Evolutionary conservation across 345 rosid species (phyloP), one percentile per base, ranked within the genome.

Genomic region (Punica granatum): DNA sequence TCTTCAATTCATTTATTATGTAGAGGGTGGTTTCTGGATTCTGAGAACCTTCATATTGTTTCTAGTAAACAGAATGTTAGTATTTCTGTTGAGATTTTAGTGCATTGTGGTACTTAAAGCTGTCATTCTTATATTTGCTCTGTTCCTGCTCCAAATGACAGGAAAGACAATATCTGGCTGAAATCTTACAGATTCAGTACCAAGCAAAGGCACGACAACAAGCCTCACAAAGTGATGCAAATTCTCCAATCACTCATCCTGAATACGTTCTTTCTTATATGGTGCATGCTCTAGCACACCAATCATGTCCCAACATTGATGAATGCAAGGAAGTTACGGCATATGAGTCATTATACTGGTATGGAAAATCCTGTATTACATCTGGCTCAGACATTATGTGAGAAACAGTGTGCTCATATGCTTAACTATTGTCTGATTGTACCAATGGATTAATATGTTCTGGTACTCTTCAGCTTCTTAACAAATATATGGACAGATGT

Each of bases 251-350:
- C 58, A 74, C 74, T 37, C 82, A 83, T 80, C 92, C 97, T 35
- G 93, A 94, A 64, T 72, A 79, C 75, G 79, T 91, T 67, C 82
- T 91, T 14, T 81, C 96, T 6, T 84, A 86, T 70, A 69, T 85
- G 78, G 90, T 94, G 71, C 97, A 94, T 73, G 73, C 81, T 62
- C 87, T 94, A 72, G 97, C 99, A 23, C 96, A 91, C 82, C 86
- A 76, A 73, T 94, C 82, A 66, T 91, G 92, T 78, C 97, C 99
- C 51, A 74, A 82, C 63, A 67, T 79, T 42, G 92, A 89, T 30
- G 84, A 89, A 70, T 85, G 92, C 89, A 88, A 85, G 87, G 93
- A 94, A 73, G 87, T 89, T 68, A 83, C 88, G 71, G 86, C 83
- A 73, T 94, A 79, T 81, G 99, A 94, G 70, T 72, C 76, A 59